phyloP scores from a whole-genome alignment of 805 yeast species.

The Candida michaelii region DNA sequence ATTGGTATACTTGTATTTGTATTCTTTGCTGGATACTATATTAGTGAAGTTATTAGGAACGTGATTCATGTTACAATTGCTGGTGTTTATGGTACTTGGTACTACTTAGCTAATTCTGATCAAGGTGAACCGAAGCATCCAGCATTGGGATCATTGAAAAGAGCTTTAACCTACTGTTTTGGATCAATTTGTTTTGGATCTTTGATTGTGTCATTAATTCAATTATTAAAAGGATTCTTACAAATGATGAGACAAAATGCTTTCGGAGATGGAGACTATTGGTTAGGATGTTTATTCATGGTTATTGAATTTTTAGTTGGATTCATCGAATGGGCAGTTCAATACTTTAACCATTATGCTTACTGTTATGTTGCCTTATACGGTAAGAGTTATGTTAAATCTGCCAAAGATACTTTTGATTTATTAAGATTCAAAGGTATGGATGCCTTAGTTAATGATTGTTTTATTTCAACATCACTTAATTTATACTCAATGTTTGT shows the following conservation, averaged over 20 bases:
- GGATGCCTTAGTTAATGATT: constrained; percentile 82
- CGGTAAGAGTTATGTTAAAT: constrained; percentile 71
- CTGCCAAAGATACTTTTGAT: constrained; percentile 82
- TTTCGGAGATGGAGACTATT: constrained; percentile 49
- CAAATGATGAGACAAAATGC: constrained; percentile 53
- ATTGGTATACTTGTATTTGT: constrained; percentile 71
- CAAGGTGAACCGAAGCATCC: constrained; percentile 79
- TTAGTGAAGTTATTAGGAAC: constrained; percentile 80
- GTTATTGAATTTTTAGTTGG: constrained; percentile 60
- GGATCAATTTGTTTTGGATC: constrained; percentile 91
- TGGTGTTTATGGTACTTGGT: constrained; percentile 91
- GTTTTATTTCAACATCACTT: constrained; percentile 74
- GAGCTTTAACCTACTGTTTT: constrained; percentile 82
- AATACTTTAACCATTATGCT: constrained; percentile 89
- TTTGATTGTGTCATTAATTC: constrained; percentile 67
- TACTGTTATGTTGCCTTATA: constrained; percentile 84
- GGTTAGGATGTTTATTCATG: constrained; percentile 53
- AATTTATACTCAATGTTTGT: constrained; percentile 74
- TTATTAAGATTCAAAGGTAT: constrained; percentile 76
- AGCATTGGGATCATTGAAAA: constrained; percentile 73
- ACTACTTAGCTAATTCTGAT: constrained; percentile 71
- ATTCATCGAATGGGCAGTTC: constrained; percentile 73
- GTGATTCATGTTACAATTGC: constrained; percentile 78
- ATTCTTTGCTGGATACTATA: constrained; percentile 79
- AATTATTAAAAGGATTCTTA: constrained; percentile 58